phyloP scores from a whole-genome alignment of 2,329 filamentous ascomycete genomes.

The Xylaria sp. region DNA sequence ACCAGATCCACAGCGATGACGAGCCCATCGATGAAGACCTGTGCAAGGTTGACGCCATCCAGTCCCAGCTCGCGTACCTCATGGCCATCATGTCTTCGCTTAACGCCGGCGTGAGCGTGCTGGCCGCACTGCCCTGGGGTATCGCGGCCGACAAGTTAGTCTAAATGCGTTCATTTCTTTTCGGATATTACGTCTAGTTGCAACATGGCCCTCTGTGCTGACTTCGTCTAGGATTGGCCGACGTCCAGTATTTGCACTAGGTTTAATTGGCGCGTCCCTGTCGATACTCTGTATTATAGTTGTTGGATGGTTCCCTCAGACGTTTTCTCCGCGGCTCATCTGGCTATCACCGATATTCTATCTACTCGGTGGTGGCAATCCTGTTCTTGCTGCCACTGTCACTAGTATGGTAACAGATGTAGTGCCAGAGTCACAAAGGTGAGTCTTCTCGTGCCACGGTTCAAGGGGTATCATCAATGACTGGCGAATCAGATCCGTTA shows the following conservation, averaged over 20 bases:
- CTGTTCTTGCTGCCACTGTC: slow-evolving; percentile 47
- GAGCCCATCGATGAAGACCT: slow-evolving; percentile 50
- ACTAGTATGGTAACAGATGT: slow-evolving; percentile 53
- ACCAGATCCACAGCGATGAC: slow-evolving; percentile 34
- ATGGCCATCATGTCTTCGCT: slow-evolving; percentile 48
- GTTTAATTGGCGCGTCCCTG: slow-evolving; percentile 48
- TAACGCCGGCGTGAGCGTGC: slow-evolving; percentile 47
- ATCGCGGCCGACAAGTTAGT: slow-evolving; percentile 52
- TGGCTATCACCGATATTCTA: slow-evolving; percentile 49
- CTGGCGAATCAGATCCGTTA: slow-evolving; percentile 47
- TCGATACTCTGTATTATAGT: slow-evolving; percentile 45
- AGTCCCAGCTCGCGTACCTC: slow-evolving; percentile 51
- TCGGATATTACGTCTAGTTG: background rate
- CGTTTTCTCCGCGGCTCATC: slow-evolving; percentile 48
- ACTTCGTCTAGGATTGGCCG: slow-evolving; percentile 48
- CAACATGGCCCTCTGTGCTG: background rate
- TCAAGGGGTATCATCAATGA: slow-evolving; percentile 1
- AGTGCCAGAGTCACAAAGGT: slow-evolving; percentile 52
- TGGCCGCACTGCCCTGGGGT: slow-evolving; percentile 53
- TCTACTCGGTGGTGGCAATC: slow-evolving; percentile 52
- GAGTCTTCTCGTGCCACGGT: slow-evolving; percentile 4
- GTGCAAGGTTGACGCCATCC: slow-evolving; percentile 53
- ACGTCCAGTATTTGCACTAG: slow-evolving; percentile 49
- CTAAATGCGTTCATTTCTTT: background rate
- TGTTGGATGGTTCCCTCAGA: slow-evolving; percentile 49